Percentiles rank a stretch among this genome's conserved stretches.
These are phyloP conservation scores for Botryobasidium botryosum DNA, from an alignment of 768 basidiomycete genomes.

Conservation along the genomic window DNA sequence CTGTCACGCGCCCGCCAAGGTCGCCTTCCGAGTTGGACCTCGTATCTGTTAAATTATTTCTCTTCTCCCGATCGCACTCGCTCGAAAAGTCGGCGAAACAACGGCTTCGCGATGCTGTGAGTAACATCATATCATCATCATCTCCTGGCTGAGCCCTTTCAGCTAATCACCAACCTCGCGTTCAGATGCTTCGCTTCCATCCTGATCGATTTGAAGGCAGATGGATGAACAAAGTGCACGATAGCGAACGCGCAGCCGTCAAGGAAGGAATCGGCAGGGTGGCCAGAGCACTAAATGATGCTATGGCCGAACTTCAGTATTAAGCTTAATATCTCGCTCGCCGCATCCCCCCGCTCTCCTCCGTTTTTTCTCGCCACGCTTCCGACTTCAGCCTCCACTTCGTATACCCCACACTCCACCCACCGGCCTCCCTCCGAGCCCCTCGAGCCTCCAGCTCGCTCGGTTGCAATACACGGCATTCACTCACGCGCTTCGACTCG, in stretches of 20 bases:
- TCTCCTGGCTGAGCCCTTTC: not conserved
- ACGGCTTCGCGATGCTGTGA: conserved; percentile 7
- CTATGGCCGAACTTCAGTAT: too few relatives aligned
- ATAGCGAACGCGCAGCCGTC: conserved; percentile 8
- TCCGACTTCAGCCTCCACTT: too few relatives aligned
- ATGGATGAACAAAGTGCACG: conserved; percentile 8
- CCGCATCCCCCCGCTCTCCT: too few relatives aligned
- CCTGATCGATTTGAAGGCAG: conserved; percentile 12
- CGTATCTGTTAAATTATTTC: conserved; percentile 4
- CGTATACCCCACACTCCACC: too few relatives aligned
- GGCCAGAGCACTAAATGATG: conserved; percentile 9
- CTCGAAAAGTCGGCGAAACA: conserved; percentile 8
- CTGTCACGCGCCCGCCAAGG: conserved; percentile 4
- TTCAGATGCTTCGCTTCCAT: conserved; percentile 12
- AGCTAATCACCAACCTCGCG: not conserved
- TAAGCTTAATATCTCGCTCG: too few relatives aligned
- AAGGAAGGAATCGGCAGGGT: conserved; percentile 10
- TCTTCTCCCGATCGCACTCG: conserved; percentile 6
- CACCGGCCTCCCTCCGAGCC: too few relatives aligned
- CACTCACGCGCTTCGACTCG: too few relatives aligned
- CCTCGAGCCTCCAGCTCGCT: too few relatives aligned
- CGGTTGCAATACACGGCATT: too few relatives aligned
- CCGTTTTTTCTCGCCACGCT: too few relatives aligned
- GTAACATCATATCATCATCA: not conserved
- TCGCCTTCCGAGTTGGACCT: conserved; percentile 5